These are phyloP conservation scores for Debaryomyces prosopidis DNA, from an alignment of 805 yeast species.

Conservation along the genomic window DNA sequence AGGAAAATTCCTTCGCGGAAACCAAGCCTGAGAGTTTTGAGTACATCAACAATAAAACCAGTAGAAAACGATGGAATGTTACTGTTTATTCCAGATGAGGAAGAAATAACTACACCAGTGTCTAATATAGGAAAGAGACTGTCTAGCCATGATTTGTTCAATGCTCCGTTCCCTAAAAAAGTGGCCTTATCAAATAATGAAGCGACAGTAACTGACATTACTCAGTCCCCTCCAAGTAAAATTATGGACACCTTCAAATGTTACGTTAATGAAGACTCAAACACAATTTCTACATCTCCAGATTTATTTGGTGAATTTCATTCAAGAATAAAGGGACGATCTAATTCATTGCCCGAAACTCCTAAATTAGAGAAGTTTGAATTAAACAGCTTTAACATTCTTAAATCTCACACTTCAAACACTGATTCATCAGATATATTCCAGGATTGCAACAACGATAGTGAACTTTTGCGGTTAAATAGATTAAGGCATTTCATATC, in stretches of 20 bases:
- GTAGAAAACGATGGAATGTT: constrained; percentile 20
- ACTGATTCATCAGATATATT: constrained; percentile 8
- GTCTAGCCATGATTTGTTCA: neutral
- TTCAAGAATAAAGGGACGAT: constrained; percentile 9
- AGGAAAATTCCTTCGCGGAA: constrained; percentile 39
- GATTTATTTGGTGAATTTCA: constrained; percentile 4
- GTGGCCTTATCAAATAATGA: constrained; percentile 3
- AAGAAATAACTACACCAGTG: neutral
- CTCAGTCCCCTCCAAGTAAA: neutral
- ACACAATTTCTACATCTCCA: constrained; percentile 13
- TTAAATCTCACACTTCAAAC: neutral
- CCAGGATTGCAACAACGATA: constrained; percentile 6
- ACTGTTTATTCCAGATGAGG: constrained; percentile 2
- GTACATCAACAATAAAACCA: constrained; percentile 39
- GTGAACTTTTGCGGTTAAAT: constrained; percentile 15
- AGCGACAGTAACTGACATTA: neutral
- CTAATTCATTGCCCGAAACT: constrained; percentile 22
- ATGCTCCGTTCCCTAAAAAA: constrained; percentile 5
- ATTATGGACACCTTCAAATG: neutral
- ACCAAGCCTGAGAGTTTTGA: constrained; percentile 40
- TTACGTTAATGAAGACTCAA: constrained; percentile 1
- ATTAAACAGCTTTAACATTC: constrained; percentile 1
- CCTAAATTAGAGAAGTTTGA: constrained; percentile 1
- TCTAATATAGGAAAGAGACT: neutral
- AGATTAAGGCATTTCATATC: constrained; percentile 11